phyloP scores from a whole-genome alignment of 352 stramenopile species.

The Phytophthora colocasiae region DNA sequence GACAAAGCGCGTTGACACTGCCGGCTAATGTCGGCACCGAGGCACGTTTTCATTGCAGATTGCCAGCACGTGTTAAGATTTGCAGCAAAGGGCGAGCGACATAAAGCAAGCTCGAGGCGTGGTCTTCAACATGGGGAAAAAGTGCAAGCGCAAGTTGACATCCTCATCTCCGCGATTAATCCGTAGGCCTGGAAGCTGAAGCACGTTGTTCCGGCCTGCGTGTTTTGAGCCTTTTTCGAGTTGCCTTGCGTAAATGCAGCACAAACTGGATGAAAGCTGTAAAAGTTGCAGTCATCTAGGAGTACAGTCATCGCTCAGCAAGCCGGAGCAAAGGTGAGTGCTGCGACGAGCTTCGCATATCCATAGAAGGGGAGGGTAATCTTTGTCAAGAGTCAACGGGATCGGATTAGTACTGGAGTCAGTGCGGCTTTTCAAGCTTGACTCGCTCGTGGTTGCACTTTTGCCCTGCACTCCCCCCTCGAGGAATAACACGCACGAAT shows the following conservation, averaged over 20 bases:
- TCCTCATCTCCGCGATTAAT: conserved; percentile 18
- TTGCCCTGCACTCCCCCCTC: conserved; percentile 8
- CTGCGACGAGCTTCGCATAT: conserved; percentile 25
- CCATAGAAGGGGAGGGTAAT: conserved; percentile 30
- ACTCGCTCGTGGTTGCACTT: neutral
- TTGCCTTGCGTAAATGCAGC: too few species aligned
- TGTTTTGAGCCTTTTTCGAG: neutral
- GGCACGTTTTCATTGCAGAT: neutral
- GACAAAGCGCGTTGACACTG: too few species aligned
- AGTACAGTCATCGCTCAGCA: conserved; percentile 5
- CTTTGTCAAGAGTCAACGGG: conserved; percentile 11
- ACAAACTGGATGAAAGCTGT: too few species aligned
- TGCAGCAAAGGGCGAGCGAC: conserved; percentile 21
- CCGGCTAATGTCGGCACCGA: neutral
- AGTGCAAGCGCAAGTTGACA: conserved; percentile 6
- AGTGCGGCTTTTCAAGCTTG: neutral
- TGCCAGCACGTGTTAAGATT: conserved; percentile 11
- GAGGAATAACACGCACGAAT: conserved; percentile 16
- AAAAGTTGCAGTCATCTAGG: neutral
- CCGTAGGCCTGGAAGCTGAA: conserved; percentile 5
- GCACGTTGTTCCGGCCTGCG: conserved; percentile 29
- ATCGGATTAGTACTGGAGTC: conserved; percentile 12
- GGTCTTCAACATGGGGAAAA: conserved; percentile 15
- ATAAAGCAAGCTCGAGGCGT: neutral
- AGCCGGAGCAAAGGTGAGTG: conserved; percentile 23